Conservation (phyloP, 2,329 filamentous ascomycete species). For the Hymenoscyphus repandus region DNA sequence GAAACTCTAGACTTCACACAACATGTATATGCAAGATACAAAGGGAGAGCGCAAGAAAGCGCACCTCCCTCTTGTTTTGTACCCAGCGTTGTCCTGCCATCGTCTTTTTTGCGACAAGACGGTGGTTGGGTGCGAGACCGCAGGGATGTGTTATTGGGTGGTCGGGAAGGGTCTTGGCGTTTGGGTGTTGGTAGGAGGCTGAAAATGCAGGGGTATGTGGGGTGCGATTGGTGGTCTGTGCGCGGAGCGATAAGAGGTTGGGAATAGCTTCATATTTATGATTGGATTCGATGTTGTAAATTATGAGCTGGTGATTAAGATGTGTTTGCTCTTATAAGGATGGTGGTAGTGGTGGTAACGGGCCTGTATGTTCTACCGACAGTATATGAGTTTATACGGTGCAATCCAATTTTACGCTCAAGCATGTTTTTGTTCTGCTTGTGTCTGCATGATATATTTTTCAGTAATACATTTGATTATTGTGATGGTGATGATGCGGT, state of each 20-base stretch:
- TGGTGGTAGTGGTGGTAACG: too few species aligned
- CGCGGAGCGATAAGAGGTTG: neutral
- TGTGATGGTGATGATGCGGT: too few species aligned
- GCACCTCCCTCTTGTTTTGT: neutral
- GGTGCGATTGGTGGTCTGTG: neutral
- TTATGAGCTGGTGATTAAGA: too few species aligned
- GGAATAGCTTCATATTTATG: too few species aligned
- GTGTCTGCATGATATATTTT: too few species aligned
- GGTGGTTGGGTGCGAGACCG: neutral
- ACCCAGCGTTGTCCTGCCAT: slow-evolving; percentile 3
- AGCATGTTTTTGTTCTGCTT: too few species aligned
- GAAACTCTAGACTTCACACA: neutral
- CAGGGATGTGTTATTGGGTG: slow-evolving; percentile 2
- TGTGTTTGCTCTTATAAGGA: too few species aligned
- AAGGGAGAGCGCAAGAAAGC: neutral
- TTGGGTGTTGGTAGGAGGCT: neutral
- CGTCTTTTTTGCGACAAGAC: neutral
- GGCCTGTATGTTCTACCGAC: too few species aligned
- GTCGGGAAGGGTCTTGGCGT: neutral
- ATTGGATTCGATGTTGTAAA: too few species aligned
- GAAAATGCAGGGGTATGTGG: neutral
- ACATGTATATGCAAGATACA: neutral
- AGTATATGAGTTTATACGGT: too few species aligned
- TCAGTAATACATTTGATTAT: too few species aligned
- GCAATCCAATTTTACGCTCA: too few species aligned